phyloP scores from a whole-genome alignment of 345 rosid species.

The Mallotus nudiflorus region DNA sequence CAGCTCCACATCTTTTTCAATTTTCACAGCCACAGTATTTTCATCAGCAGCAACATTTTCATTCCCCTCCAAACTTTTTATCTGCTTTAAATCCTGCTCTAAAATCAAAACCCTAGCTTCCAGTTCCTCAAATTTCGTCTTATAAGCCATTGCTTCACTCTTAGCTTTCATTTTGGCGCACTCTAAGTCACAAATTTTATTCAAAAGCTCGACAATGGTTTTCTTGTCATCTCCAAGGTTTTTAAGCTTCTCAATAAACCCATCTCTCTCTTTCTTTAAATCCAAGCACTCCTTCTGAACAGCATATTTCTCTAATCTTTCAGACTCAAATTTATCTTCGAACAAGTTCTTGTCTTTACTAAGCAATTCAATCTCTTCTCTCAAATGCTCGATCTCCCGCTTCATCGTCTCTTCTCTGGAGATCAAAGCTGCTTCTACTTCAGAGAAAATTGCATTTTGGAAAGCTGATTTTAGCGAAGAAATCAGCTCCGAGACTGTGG shows the following conservation, averaged over 20 bases:
- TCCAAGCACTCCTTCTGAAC: conserved; percentile 1
- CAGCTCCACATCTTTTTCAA: neutral
- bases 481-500: neutral
- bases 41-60: neutral
- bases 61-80: no score
- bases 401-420: conserved; percentile 11
- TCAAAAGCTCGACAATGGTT: conserved; percentile 1
- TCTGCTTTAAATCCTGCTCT: conserved; percentile 13
- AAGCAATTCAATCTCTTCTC: no score
- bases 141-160: conserved; percentile 9
- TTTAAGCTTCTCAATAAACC: neutral
- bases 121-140: conserved; percentile 20
- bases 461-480: neutral
- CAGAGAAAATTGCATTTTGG: neutral
- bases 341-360: neutral
- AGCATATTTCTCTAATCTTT: conserved; percentile 1
- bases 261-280: conserved; percentile 1
- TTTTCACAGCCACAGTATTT: neutral
- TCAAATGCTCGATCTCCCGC: conserved; percentile 19
- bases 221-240: neutral
- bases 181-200: conserved; percentile 14
- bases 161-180: conserved; percentile 15
- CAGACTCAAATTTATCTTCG: neutral
- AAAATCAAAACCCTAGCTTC: conserved; percentile 17
- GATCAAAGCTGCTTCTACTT: conserved; percentile 1